phyloP scores from a whole-genome alignment of 495 filamentous ascomycete genomes.

The Lasiosphaeria ovina region DNA sequence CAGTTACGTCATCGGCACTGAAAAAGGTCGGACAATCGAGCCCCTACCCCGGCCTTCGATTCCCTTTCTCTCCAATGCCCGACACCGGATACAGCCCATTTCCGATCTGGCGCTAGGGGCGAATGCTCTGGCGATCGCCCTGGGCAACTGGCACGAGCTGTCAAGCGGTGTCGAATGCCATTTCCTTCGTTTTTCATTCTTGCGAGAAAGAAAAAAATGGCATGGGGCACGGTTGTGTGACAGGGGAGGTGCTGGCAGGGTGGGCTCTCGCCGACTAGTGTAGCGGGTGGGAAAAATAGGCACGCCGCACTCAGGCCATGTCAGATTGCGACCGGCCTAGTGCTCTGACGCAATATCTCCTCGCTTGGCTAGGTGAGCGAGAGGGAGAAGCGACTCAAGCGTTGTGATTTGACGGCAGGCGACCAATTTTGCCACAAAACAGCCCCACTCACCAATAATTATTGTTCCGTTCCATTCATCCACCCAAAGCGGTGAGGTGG shows the following conservation, averaged over 20 bases:
- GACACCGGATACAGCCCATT: not conserved
- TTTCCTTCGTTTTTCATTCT: not conserved
- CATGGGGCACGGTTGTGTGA: not conserved
- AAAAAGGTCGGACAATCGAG: constrained; percentile 22
- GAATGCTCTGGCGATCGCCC: constrained; percentile 1
- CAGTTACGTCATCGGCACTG: constrained; percentile 35
- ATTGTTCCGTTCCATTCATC: constrained; percentile 12
- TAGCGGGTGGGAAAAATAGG: not conserved
- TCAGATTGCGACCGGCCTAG: constrained; percentile 9
- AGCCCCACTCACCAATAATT: constrained; percentile 20
- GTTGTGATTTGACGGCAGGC: constrained; percentile 24
- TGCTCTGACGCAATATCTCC: constrained; percentile 22
- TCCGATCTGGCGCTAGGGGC: constrained; percentile 8
- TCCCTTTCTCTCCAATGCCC: constrained; percentile 1
- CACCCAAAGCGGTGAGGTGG: constrained; percentile 19
- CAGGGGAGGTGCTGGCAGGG: not conserved
- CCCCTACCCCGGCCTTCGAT: constrained; percentile 17
- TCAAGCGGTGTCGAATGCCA: not conserved
- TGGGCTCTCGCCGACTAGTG: not conserved
- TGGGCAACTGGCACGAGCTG: not conserved
- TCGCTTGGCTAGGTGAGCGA: constrained; percentile 8
- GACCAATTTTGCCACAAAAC: constrained; percentile 23
- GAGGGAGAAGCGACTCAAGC: constrained; percentile 9
- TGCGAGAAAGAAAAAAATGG: not conserved
- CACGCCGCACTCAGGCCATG: not conserved